Evolutionary conservation across 148 eudicot species (phyloP).

Genomic region (Rhododendron griersonianum): DNA sequence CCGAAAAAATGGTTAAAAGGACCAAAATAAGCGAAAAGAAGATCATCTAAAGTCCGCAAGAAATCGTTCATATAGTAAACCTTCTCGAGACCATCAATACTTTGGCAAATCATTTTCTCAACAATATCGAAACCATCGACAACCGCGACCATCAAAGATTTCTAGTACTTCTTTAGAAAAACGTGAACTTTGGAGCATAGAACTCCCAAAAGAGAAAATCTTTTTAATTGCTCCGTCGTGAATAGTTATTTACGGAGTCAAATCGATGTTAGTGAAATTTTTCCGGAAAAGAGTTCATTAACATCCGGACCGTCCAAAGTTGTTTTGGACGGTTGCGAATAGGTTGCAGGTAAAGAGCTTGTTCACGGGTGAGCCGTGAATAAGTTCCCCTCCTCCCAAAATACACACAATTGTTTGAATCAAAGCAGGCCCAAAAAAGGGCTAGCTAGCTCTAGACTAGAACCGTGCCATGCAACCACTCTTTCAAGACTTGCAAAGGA

Average conservation of each 20-base stretch:
- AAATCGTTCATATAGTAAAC: background rate
- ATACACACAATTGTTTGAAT: background rate
- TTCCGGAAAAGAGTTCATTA: no score
- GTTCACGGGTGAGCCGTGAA: no score
- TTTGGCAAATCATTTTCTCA: background rate
- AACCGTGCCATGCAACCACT: background rate
- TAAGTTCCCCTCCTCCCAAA: no score
- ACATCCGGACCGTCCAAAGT: no score
- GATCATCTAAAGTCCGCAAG: no score
- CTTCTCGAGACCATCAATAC: background rate
- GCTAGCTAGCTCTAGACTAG: background rate
- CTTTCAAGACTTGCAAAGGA: background rate
- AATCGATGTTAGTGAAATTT: no score
- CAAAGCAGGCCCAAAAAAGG: background rate
- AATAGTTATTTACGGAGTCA: no score
- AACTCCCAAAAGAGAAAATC: background rate
- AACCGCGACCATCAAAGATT: background rate
- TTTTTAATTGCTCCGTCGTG: no score
- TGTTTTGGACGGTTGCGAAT: no score
- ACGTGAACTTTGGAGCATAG: background rate
- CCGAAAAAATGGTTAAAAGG: background rate
- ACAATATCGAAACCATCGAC: background rate
- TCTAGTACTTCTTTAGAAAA: background rate
- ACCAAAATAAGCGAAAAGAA: background rate
- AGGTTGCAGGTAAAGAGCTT: no score